Base-by-base conservation (phyloP, 2,329 filamentous ascomycete species). In the Metarhizium robertsii region DNA sequence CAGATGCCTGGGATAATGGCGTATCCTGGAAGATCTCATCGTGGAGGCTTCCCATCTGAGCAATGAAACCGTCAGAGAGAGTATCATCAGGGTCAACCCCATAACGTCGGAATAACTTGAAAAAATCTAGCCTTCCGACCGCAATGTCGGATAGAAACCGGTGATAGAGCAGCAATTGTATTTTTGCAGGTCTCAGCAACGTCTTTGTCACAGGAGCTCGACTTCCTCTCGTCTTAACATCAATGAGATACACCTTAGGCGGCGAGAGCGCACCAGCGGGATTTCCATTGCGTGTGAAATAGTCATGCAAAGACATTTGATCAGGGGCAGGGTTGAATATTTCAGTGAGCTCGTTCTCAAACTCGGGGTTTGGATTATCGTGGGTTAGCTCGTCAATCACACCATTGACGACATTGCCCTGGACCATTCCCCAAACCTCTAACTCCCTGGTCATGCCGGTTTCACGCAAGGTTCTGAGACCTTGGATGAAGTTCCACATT, bases 401-500 rank as follows among this genome's bases (percentile, higher is more conserved):
- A 1, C 94, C 94, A 62, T 89, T 94, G 57, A 97, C 84, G 25
- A 96, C 75, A 62, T 95, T 82, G 1, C 87, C 90, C 56, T 94
- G 85, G 2, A 96, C 69, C 13, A 87, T 73, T 0, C 92, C 94
- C 90, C 92, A 96, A 3, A 97, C 79, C 63, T 91, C 86, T 30
- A 92, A 68, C 69, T 92, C 88, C 18, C 89, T 77, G 2, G 89
- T 91, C 56, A 86, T 73, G 3, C 89, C 88, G 1, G 78, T 85
- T 13, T 87, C 81, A 5, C 86, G 78, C 53, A 92, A 72, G 1
- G 85, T 90, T 18, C 88, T 81, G 52, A 97, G 66, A 0, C 92
- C 91, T 65, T 95, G 89, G 38, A 96, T 87, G 10, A 94, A 78
- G 67, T 97, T 97, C 91, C 92, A 97, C 50, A 97, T 78, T 57